Evolutionary conservation across 495 filamentous ascomycete genomes (phyloP).

Genomic region (Xylaria longipes): DNA sequence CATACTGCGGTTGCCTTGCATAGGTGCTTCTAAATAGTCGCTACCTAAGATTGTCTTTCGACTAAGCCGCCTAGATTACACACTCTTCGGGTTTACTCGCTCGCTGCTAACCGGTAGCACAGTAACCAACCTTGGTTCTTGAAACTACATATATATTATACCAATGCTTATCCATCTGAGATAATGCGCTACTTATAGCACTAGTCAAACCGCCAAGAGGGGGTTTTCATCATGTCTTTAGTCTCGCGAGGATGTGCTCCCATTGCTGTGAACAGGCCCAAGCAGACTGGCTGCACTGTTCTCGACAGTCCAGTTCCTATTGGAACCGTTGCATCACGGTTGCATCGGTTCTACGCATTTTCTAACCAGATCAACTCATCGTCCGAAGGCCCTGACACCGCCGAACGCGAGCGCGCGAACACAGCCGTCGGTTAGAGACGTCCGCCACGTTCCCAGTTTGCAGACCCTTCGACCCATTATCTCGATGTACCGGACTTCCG

Average conservation of each 20-base stretch:
- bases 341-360: slow-evolving; percentile 25
- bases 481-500: slow-evolving; percentile 20
- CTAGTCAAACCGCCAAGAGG: background rate
- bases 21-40: background rate
- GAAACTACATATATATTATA: slow-evolving; percentile 1
- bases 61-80: background rate
- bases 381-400: slow-evolving; percentile 29
- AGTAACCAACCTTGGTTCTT: background rate
- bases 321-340: slow-evolving; percentile 33
- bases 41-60: background rate
- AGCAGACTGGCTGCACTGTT: slow-evolving; percentile 11
- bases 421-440: slow-evolving; percentile 32
- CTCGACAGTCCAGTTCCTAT: slow-evolving; percentile 27
- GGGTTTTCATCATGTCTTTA: background rate
- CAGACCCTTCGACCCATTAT: background rate
- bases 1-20: slow-evolving; percentile 10
- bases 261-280: background rate
- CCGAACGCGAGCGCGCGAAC: slow-evolving; percentile 32
- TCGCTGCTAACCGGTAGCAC: background rate
- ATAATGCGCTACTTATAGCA: background rate
- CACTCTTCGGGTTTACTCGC: background rate
- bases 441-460: slow-evolving; percentile 19
- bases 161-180: background rate
- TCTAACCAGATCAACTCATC: slow-evolving; percentile 22
- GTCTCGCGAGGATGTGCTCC: background rate